A percentile compares a stretch with the other conserved stretches of the same genome.
Conservation (phyloP, 2,329 filamentous ascomycete species). For the Trichophyton schoenleinii region DNA sequence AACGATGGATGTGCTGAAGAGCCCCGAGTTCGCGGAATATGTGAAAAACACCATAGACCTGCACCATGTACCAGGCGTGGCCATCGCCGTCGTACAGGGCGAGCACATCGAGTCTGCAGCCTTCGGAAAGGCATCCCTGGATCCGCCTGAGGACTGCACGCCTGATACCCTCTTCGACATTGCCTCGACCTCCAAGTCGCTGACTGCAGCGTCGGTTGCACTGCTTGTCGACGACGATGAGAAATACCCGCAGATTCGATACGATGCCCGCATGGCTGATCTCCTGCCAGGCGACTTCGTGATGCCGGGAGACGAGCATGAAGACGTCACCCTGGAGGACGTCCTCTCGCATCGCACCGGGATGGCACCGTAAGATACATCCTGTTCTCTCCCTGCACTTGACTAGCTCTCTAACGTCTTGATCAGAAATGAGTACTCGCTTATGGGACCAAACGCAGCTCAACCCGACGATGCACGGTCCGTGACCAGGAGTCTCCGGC, state of each 20-base stretch:
- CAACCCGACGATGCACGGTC: background rate
- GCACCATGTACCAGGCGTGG: background rate
- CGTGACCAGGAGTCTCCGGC: background rate
- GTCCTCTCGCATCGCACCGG: constrained; percentile 43
- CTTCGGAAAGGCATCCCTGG: background rate
- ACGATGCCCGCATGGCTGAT: constrained; percentile 36
- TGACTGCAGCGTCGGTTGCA: constrained; percentile 18
- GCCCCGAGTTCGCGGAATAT: background rate
- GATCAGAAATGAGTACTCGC: background rate
- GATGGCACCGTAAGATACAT: constrained; percentile 32
- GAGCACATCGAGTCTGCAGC: background rate
- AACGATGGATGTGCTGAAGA: background rate
- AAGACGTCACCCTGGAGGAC: constrained; percentile 42
- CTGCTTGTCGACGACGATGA: constrained; percentile 35
- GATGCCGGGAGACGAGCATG: constrained; percentile 36
- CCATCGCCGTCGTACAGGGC: background rate
- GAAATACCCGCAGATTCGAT: constrained; percentile 28
- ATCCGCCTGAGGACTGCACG: constrained; percentile 3
- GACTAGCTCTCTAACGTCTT: background rate
- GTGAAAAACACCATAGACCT: background rate
- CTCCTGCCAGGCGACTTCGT: constrained; percentile 44
- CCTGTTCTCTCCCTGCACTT: background rate
- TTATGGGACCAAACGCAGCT: background rate
- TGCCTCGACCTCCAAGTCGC: constrained; percentile 17
- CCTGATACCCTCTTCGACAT: constrained; percentile 19